These are phyloP conservation scores for Fraxinus dipetala DNA, from an alignment of 305 asterid genomes.

Conservation along the genomic window DNA sequence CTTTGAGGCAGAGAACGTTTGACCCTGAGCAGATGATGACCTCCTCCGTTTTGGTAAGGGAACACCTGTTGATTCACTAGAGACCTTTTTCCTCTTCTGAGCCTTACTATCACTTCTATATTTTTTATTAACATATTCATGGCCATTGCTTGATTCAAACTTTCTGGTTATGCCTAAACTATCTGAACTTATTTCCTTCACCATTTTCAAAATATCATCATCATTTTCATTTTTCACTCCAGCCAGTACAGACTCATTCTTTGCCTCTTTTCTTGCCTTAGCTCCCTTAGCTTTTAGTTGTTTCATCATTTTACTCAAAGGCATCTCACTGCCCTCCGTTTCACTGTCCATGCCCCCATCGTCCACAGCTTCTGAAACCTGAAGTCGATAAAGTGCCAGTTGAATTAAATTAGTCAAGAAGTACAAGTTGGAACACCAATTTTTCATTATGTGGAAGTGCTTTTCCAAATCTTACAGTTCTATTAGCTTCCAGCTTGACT, in stretches of 20 bases:
- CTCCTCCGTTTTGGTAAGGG: conserved; percentile 79
- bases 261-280: conserved; percentile 75
- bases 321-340: conserved; percentile 90
- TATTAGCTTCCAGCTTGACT: conserved; percentile 73
- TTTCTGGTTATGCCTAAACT: conserved; percentile 47
- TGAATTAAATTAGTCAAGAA: conserved; percentile 24
- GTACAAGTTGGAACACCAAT: conserved; percentile 1
- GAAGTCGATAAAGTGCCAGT: conserved; percentile 29
- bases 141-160: conserved; percentile 69
- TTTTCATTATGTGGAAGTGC: conserved; percentile 1
- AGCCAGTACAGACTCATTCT: conserved; percentile 46
- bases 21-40: conserved; percentile 60
- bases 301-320: conserved; percentile 81
- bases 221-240: conserved; percentile 44
- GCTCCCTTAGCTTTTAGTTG: conserved; percentile 79
- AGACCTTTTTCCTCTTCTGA: conserved; percentile 57
- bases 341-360: conserved; percentile 81
- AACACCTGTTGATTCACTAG: conserved; percentile 49
- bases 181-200: conserved; percentile 73
- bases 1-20: conserved; percentile 33
- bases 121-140: conserved; percentile 44
- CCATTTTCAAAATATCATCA: conserved; percentile 81
- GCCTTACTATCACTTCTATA: conserved; percentile 34
- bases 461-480: conserved; percentile 50
- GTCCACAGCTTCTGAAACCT: conserved; percentile 63